These are phyloP conservation scores for Penicillium atrosanguineum DNA, from an alignment of 495 filamentous ascomycete species.

Conservation along the genomic window DNA sequence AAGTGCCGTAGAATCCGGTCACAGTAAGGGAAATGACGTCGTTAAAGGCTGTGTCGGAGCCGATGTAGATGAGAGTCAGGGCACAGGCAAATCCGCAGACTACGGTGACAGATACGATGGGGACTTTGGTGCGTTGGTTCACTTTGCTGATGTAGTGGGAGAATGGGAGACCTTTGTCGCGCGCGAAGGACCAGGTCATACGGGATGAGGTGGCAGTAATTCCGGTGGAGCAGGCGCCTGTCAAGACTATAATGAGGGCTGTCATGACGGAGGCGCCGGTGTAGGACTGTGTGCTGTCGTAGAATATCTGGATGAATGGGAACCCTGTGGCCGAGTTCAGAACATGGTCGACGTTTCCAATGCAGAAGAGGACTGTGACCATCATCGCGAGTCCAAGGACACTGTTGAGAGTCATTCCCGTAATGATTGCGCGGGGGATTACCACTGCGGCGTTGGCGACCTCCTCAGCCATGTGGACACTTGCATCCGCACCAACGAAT, in stretches of 20 bases:
- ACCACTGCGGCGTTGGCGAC: slow-evolving; percentile 37
- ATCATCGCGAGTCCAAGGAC: slow-evolving; percentile 40
- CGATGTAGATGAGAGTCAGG: slow-evolving; percentile 50
- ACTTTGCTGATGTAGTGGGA: slow-evolving; percentile 32
- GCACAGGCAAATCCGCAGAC: slow-evolving; percentile 37
- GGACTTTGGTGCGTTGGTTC: slow-evolving; percentile 29
- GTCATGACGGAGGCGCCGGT: slow-evolving; percentile 27
- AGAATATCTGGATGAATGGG: slow-evolving; percentile 50
- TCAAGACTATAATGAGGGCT: slow-evolving; percentile 34
- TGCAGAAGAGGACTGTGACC: slow-evolving; percentile 42
- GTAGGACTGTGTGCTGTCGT: slow-evolving; percentile 16
- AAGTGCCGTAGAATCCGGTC: slow-evolving; percentile 41
- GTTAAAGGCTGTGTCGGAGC: slow-evolving; percentile 46
- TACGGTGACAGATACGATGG: slow-evolving; percentile 35
- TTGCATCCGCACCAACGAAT: slow-evolving; percentile 37
- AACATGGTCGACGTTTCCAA: slow-evolving; percentile 36
- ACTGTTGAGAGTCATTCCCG: slow-evolving; percentile 44
- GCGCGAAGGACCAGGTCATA: slow-evolving; percentile 53
- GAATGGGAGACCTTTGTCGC: slow-evolving; percentile 48
- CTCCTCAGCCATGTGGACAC: slow-evolving; percentile 46
- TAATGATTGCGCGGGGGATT: slow-evolving; percentile 45
- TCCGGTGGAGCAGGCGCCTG: slow-evolving; percentile 31
- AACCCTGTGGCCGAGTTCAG: slow-evolving; percentile 39
- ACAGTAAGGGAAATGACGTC: slow-evolving; percentile 45
- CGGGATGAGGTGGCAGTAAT: slow-evolving; percentile 47